A percentile compares a stretch with the other conserved stretches of the same genome.
Evolutionary conservation across 2,329 filamentous ascomycete genomes (phyloP).

Genomic region (Dryadomyces sulphureus): DNA sequence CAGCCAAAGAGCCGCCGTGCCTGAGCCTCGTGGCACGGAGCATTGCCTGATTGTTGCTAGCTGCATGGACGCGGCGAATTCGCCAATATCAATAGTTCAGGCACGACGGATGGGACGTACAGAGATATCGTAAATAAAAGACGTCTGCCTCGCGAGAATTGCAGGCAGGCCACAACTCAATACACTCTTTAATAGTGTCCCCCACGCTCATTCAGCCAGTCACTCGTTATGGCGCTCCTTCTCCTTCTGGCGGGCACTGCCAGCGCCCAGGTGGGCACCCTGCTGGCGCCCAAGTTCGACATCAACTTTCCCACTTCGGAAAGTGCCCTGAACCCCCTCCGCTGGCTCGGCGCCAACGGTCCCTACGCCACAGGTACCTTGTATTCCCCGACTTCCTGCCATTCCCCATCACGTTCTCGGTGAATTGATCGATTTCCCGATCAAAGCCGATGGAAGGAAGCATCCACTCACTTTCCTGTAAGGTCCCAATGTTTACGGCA

Average conservation of each 20-base stretch:
- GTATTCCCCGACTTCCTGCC: no score
- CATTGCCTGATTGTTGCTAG: constrained; percentile 1
- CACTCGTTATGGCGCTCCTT: constrained; percentile 1
- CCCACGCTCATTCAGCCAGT: not conserved
- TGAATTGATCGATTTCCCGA: no score
- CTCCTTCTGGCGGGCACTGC: constrained; percentile 11
- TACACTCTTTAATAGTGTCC: no score
- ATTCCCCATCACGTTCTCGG: no score
- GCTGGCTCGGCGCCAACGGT: constrained; percentile 36
- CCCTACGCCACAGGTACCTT: constrained; percentile 28
- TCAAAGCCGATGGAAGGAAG: no score
- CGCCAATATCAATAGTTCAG: no score
- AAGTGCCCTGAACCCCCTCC: constrained; percentile 20
- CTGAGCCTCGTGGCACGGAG: constrained; percentile 5
- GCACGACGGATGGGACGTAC: no score
- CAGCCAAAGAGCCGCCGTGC: constrained; percentile 2
- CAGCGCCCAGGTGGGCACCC: constrained; percentile 12
- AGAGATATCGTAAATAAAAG: no score
- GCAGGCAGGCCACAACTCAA: no score
- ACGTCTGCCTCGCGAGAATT: no score
- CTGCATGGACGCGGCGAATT: not conserved
- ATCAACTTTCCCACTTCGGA: constrained; percentile 14
- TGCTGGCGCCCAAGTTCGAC: constrained; percentile 4
- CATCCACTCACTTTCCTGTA: no score
- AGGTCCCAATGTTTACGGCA: constrained; percentile 41